Evolutionary conservation across 2,329 filamentous ascomycete species (phyloP), one percentile per base, ranked within the genome.

Genomic region (Plectosphaerella sp.): DNA sequence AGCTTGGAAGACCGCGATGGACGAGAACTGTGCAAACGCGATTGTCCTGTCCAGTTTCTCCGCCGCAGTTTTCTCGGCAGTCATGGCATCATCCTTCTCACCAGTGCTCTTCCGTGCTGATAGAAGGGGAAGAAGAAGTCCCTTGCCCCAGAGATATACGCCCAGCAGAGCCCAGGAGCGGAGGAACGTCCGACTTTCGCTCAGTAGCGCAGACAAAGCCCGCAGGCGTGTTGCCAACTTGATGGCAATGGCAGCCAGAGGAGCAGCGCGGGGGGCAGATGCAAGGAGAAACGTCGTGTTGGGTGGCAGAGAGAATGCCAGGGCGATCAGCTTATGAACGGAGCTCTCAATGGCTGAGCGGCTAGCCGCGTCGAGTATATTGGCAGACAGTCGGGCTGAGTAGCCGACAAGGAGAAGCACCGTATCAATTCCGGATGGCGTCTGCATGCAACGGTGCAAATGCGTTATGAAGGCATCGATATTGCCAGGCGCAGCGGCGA

Each of bases 111-210:
- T 54, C 3, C 54, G 39, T 48, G 62, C 37, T 62, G 68, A 42
- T 62, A 69, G 48, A 50, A 69, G 61, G 1, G 49, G 62, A 33
- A 68, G 54, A 7, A 76, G 53, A n/a, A 85, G 72, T 51, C 64
- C 67, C 56, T 81, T 78, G 15, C 77, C 83, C 76, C 86, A 88
- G 58, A 85, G 74, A 69, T 89, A 88, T 67, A 96, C 76, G 48
- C 84, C 84, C 64, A 96, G 62, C 61, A 92, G 66, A 1, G 84
- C 86, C 87, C 89, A 96, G 28, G 97, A 76, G 1, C 91, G 80
- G 56, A 82, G 72, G 65, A 92, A 89, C 53, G 85, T 87, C 55
- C 89, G 78, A 55, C 84, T 82, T 64, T 94, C 89, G 59, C 78
- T 78, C 46, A 94, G 76, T 50, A 93, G 73, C 35, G 70, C 76